Evolutionary conservation across 805 yeast genomes (phyloP), one percentile per base, ranked within the genome.

Genomic region (Candida succiphila): DNA sequence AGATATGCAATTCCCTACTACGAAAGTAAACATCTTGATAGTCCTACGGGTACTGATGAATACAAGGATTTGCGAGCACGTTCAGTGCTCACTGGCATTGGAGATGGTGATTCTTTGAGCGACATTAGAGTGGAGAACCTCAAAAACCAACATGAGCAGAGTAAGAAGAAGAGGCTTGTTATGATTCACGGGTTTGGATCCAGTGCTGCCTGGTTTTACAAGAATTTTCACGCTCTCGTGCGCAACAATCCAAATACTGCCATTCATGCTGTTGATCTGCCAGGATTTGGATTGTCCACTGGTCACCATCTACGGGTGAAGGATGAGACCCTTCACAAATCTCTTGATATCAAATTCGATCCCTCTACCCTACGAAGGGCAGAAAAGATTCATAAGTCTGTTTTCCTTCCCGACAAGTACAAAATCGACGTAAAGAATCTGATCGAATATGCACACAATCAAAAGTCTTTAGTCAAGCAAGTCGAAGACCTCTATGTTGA

Each of bases 171-270:
- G 1, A 68, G 70, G 45, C 39, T 72, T 17, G 78, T 71, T 3
- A 63, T 72, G 54, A 36, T 72, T 16, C 79, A 72, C 44, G 79
- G 79, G 0, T 72, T 68, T 48, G 78, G 74, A 0, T 75, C 78
- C 2, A 61, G 74, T 0, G 48, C 61, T 14, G 77, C 77, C 2
- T 70, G 75, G 52, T 72, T 69, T 58, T 74, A 73, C 22, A 59
- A 75, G 32, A 72, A 72, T 38, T 63, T 69, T 36, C 66, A 65
- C 36, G 46, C 63, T 7, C 48, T 72, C 31, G 60, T 68, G 26
- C 41, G 52, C 16, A 45, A 54, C 29, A 30, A 41, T 41, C 41
- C 48, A 37, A 29, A 44, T 25, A 36, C 51, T 9, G 41, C 41
- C 12, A 44, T 60, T 28, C 69, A 67, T 43, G 61, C 61, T 29